phyloP scores from a whole-genome alignment of 1,284 basidiomycete genomes.

The Trametes pubescens region DNA sequence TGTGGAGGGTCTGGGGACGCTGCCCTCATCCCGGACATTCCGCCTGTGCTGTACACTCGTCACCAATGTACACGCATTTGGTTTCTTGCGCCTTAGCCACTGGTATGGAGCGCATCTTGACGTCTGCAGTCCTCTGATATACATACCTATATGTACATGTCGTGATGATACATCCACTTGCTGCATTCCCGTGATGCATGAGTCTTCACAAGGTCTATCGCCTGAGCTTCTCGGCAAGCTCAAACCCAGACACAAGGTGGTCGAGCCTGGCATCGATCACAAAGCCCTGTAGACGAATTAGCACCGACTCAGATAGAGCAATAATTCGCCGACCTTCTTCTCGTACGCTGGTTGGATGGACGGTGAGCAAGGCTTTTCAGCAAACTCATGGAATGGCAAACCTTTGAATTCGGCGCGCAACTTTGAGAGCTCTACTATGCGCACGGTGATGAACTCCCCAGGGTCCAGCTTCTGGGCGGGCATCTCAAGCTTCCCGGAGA shows the following conservation, averaged over 20 bases:
- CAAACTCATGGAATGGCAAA: conserved; percentile 39
- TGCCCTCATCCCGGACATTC: not conserved
- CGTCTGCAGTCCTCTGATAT: not conserved
- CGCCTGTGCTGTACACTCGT: not conserved
- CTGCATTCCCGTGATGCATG: not conserved
- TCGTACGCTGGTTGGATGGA: conserved; percentile 64
- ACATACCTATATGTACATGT: not conserved
- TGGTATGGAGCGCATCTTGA: not conserved
- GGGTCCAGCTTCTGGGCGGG: conserved; percentile 76
- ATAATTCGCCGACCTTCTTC: conserved; percentile 52
- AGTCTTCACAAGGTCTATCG: conserved; percentile 13
- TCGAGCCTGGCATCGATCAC: conserved; percentile 80
- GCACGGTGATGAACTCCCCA: conserved; percentile 84
- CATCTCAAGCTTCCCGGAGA: conserved; percentile 64
- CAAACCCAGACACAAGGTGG: conserved; percentile 77
- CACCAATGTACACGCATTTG: not conserved
- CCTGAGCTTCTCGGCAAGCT: conserved; percentile 52
- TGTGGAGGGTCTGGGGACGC: too few relatives aligned
- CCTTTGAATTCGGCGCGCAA: conserved; percentile 72
- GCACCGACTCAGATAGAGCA: too few relatives aligned
- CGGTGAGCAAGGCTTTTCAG: not conserved
- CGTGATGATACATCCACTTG: not conserved
- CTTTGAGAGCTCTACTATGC: conserved; percentile 73
- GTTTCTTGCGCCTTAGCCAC: not conserved
- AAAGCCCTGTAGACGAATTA: conserved; percentile 59